phyloP scores from a whole-genome alignment of 2,329 filamentous ascomycete genomes.

The Reticulascus tulasneorum region DNA sequence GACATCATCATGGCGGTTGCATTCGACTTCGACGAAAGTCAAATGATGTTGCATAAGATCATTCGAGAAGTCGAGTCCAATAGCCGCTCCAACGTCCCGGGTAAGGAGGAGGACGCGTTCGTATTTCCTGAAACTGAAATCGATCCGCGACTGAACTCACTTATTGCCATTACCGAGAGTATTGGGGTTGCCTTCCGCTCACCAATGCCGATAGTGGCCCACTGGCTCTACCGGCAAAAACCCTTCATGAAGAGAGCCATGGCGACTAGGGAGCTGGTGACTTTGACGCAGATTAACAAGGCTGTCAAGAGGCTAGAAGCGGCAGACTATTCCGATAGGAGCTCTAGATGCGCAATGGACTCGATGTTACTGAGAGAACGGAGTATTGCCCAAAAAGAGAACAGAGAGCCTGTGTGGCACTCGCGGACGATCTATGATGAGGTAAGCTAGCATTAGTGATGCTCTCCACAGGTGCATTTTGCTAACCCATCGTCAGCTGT shows the following conservation, averaged over 20 bases:
- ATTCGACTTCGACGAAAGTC: slow-evolving; percentile 20
- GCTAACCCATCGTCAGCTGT: slow-evolving; percentile 11
- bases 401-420: slow-evolving; percentile 22
- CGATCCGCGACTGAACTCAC: background rate
- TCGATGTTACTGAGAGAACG: slow-evolving; percentile 29
- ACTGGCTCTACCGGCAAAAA: background rate
- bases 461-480: background rate
- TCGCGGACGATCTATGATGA: slow-evolving; percentile 26
- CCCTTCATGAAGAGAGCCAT: background rate
- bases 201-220: background rate
- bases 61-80: background rate
- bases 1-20: slow-evolving; percentile 32
- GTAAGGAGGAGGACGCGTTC: background rate
- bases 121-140: background rate
- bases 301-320: slow-evolving; percentile 2
- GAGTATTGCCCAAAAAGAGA: slow-evolving; percentile 23
- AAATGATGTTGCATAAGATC: slow-evolving; percentile 1
- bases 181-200: background rate
- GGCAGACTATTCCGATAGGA: background rate
- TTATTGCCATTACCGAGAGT: background rate
- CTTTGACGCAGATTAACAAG: slow-evolving; percentile 2
- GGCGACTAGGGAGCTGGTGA: background rate
- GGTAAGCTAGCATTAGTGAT: slow-evolving; percentile 17
- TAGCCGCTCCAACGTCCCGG: background rate
- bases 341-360: slow-evolving; percentile 20